Evolutionary conservation across 1,284 basidiomycete species (phyloP), one percentile per base, ranked within the genome.

Genomic region (Ustilago tritici): DNA sequence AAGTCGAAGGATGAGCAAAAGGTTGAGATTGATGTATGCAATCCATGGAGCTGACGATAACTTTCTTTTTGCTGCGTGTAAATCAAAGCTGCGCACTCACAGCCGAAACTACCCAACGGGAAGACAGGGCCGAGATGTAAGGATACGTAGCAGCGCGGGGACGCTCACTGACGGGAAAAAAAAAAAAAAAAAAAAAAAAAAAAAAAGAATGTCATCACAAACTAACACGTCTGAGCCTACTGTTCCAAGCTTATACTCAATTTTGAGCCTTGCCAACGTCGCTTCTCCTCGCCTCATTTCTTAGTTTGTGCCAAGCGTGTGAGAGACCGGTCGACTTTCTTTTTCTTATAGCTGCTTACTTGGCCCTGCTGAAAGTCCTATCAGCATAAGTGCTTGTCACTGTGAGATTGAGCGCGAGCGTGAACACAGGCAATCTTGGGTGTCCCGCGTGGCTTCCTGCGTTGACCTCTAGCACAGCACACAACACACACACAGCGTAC

Each of bases 361-460:
- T 50, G 14, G 31, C 28, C 1, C 11, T 10, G 31, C n/a, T 19
- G 43, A n/a, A 46, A 7, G 23, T 28, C 23, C 23, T 28, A 28
- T 28, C 23, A 40, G 4, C 3, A 40, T 40, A 10, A 40, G 15
- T 31, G 9, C n/a, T 32, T 28, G 12, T 50, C 49, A 50, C 31
- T 50, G 9, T 28, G 23, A 28, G 23, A 28, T 28, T 28, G 49
- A 50, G 12, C 28, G 49, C 31, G 28, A 50, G 23, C 17, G 49
- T 14, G 28, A 12, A 8, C 11, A 12, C 28, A 31, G 1, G 6
- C 28, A 32, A 31, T 32, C 54, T 56, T 40, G 54, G 54, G 54
- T 56, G 54, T 38, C 36, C 54, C 54, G 17, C 54, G 36, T 56
- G 54, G 54, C 54, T 5, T n/a, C 9, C 9, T 41, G 10, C 41